A percentile compares a stretch with the other conserved stretches of the same genome.
These are phyloP conservation scores for Coemansia sp. DNA, from an alignment of 192 early-diverging fungal genomes.

Conservation along the genomic window DNA sequence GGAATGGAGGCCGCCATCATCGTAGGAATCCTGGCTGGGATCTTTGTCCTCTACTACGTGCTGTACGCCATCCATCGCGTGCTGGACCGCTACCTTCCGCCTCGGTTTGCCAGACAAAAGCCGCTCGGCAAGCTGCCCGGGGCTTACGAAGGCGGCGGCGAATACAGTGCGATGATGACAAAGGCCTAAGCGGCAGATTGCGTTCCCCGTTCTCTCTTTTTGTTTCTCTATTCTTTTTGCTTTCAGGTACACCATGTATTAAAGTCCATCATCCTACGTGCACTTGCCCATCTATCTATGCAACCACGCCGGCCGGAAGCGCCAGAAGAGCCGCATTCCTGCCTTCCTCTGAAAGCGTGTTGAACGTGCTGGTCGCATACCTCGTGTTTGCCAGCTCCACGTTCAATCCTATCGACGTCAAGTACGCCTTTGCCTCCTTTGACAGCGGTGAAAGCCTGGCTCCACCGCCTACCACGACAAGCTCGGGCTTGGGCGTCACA, in stretches of 20 bases:
- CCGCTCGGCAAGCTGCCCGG: no score
- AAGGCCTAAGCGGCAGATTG: neutral
- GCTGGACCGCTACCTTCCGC: constrained; percentile 24
- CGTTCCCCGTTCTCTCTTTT: neutral
- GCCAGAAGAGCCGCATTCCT: constrained; percentile 37
- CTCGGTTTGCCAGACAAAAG: no score
- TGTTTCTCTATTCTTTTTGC: neutral
- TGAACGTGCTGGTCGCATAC: constrained; percentile 39
- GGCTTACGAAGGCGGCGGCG: no score
- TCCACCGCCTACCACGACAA: constrained; percentile 47
- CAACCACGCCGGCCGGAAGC: constrained; percentile 30
- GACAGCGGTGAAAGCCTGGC: constrained; percentile 22
- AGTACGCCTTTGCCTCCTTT: constrained; percentile 13
- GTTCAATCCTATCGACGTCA: constrained; percentile 39
- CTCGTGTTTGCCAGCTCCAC: constrained; percentile 39
- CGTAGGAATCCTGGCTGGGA: constrained; percentile 16
- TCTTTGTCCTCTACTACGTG: constrained; percentile 27
- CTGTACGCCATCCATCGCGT: constrained; percentile 17
- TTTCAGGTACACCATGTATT: no score
- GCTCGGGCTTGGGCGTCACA: constrained; percentile 42
- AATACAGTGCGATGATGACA: neutral
- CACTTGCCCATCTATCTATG: constrained; percentile 7
- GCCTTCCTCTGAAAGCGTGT: constrained; percentile 38
- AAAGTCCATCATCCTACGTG: no score
- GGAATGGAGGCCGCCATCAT: constrained; percentile 6